phyloP scores from a whole-genome alignment of 163 green algal species.

The Scenedesmus sp. region DNA sequence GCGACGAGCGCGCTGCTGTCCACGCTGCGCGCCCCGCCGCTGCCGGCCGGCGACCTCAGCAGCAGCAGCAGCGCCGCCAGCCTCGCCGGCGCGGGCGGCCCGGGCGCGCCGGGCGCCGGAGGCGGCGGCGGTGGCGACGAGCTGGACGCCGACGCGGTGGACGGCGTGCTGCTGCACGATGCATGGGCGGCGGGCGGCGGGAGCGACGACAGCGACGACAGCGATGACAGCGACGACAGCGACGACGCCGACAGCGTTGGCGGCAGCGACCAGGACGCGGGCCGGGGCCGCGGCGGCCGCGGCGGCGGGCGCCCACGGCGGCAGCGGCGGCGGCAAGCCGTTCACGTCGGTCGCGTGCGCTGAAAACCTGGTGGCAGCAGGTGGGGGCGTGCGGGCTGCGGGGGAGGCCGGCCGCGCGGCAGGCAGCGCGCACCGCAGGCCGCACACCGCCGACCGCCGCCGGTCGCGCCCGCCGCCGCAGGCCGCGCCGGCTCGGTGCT shows the following conservation, averaged over 20 bases:
- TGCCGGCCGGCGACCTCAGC: background rate
- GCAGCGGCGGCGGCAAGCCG: background rate
- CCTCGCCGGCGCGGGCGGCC: background rate
- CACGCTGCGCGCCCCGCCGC: slow-evolving; percentile 5
- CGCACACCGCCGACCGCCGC: too few species aligned
- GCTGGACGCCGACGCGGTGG: slow-evolving; percentile 27
- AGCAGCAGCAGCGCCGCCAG: slow-evolving; percentile 17
- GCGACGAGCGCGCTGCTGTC: slow-evolving; percentile 12
- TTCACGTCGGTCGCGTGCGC: slow-evolving; percentile 30
- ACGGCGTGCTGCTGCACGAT: slow-evolving; percentile 35
- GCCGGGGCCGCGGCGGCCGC: background rate
- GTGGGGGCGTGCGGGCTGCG: background rate
- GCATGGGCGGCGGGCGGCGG: slow-evolving; percentile 12
- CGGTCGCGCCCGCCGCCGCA: slow-evolving; percentile 2
- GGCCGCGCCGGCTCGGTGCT: slow-evolving; percentile 37
- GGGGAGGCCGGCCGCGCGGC: too few species aligned
- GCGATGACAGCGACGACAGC: background rate
- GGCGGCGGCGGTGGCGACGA: background rate
- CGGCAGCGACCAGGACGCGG: too few species aligned
- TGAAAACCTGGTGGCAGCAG: slow-evolving; percentile 39
- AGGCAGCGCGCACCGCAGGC: too few species aligned
- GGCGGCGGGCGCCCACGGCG: background rate
- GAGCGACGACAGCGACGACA: background rate
- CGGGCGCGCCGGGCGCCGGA: background rate
- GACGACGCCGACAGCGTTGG: too few species aligned